Base-by-base conservation (phyloP, 2,329 filamentous ascomycete species). In the Hymenoscyphus infarciens region DNA sequence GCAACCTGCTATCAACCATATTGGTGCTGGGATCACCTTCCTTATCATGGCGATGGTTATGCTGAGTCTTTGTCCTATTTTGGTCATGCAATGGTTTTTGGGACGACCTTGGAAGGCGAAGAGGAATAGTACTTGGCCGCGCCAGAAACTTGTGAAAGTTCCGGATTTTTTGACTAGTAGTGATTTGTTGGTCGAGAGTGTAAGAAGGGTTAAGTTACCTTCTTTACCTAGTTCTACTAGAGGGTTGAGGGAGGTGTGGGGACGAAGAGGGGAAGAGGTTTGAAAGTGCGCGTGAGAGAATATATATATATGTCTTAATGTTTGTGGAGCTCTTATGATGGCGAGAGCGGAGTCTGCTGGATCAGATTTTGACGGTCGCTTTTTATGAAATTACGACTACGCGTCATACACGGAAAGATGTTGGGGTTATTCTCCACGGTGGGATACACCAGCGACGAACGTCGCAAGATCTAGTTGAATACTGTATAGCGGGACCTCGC, bases 1-100 rank as follows among this genome's bases (percentile, higher is more conserved):
- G 29, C 45, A 58, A 49, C 60, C 55, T n/a, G 60, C 63, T 22
- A 60, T 73, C n/a, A 67, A 69, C 16, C 25, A 29, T 2, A 22
- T 68, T 5, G 66, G 64, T 42, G 39, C 56, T 29, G 60, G 60
- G 4, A 16, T 57, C 45, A 61, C 66, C 6, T 67, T 67, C 39
- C n/a, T 64, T 2, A 57, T 61, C 2, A 31, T 60, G 31, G 62
- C 64, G 4, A 15, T 56, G 5, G 52, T 60, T 38, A 63, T 63
- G 15, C 10, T 63, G n/a, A 53, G n/a, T 19, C 16, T 61, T 2
- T 49, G 54, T 4, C 64, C 64, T 2, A 61, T 64, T 5, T 61
- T 62, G 45, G 16, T 64, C 15, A 10, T 59, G 7, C 60, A 64
- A 42, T 64, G 60, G 60, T 33, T 64, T 8, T 62, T 54, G 35